These are phyloP conservation scores for Coniosporium tulheliwenetii DNA, from an alignment of 2,329 filamentous ascomycete genomes.

Conservation along the genomic window DNA sequence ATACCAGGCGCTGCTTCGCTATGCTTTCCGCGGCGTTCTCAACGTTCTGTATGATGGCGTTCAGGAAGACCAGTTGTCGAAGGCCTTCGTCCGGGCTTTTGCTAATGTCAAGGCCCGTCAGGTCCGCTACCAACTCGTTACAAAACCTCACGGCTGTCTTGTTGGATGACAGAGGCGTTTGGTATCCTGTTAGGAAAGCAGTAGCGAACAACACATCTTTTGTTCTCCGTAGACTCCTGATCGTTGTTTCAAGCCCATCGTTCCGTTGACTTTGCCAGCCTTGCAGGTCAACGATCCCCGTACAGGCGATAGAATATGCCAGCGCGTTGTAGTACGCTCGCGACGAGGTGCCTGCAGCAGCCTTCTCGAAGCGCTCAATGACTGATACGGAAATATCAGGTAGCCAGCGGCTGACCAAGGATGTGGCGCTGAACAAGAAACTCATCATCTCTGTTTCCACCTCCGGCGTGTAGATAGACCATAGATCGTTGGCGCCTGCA, in stretches of 20 bases:
- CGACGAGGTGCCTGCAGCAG: conserved; percentile 10
- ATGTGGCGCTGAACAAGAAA: conserved; percentile 35
- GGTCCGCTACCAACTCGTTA: conserved; percentile 44
- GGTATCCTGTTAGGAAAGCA: conserved; percentile 32
- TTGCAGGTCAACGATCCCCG: conserved; percentile 24
- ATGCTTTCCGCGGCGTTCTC: conserved; percentile 32
- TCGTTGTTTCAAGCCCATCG: conserved; percentile 13
- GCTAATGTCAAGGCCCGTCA: conserved; percentile 37
- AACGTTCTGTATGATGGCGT: conserved; percentile 34
- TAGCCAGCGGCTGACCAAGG: conserved; percentile 29
- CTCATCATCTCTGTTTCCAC: conserved; percentile 36
- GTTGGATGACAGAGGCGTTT: conserved; percentile 30
- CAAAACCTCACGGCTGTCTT: conserved; percentile 35
- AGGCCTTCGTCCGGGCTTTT: conserved; percentile 27
- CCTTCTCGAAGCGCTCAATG: conserved; percentile 10
- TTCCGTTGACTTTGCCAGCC: conserved; percentile 23
- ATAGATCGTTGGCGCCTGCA: conserved; percentile 37
- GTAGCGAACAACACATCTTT: conserved; percentile 28
- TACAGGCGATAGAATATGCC: conserved; percentile 19
- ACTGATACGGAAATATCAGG: conserved; percentile 13
- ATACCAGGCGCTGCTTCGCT: conserved; percentile 53
- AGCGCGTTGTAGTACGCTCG: conserved; percentile 26
- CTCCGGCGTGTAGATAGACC: conserved; percentile 29
- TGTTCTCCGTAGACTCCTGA: conserved; percentile 14
- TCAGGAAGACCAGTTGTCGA: conserved; percentile 36